Evolutionary conservation across 2,329 filamentous ascomycete species (phyloP), one percentile per base, ranked within the genome.

Genomic region (Penicillium brevicompactum): DNA sequence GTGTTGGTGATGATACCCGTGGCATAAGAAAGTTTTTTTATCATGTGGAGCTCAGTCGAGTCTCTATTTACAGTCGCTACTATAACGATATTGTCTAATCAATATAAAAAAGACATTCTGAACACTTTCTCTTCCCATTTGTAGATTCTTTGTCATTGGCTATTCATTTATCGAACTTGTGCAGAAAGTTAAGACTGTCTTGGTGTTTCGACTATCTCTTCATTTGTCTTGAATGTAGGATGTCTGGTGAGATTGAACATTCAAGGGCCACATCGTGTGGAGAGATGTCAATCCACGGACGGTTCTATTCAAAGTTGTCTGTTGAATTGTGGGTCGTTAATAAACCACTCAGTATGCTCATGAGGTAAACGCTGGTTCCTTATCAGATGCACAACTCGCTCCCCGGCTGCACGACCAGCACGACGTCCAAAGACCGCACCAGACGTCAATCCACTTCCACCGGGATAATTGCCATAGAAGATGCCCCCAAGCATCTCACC

Each of bases 401-500:
- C 46, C 2, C 32, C 52, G 21, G 73, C 74, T 21, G 68, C 47
- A 27, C 47, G 18, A 14, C 78, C 48, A 30, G 41, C 52, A 34
- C 47, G 47, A 46, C 47, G 84, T 9, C 86, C 86, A 16, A 87
- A 81, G 0, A 87, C 82, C 0, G 82, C 76, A 0, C 84, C 84
- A 18, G 83, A 80, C 0, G 84, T 87, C 68, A 88, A 69, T 0
- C 84, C 85, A 63, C 81, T 85, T 0, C 85, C 85, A 4, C 85
- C 85, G 0, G 84, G 84, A 61, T 87, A 87, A 60, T 87, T 87
- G 11, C 78, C 76, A 64, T 84, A 85, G 60, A 87, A 87, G 18
- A 88, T 64, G 0, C 84, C 85, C 1, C 86, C 87, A 1, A 89
- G 64, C 82, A 89, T 87, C 70, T 89, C 86, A 0, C 87, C 86